phyloP scores from a whole-genome alignment of 768 basidiomycete species.

The Hirschioporus abietinus region DNA sequence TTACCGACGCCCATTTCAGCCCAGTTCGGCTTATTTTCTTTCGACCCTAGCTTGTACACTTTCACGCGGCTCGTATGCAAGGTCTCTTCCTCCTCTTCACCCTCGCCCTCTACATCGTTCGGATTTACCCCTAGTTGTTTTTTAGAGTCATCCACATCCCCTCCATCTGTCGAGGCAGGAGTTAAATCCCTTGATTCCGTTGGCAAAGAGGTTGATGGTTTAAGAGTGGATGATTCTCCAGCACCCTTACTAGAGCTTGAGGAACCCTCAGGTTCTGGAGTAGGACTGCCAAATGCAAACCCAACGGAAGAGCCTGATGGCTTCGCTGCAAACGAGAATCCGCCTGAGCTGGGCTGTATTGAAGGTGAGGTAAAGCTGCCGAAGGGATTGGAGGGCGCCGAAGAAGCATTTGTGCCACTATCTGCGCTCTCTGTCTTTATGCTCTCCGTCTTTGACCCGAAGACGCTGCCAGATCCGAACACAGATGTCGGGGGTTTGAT shows the following conservation, averaged over 20 bases:
- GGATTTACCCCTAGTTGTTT: slow-evolving; percentile 25
- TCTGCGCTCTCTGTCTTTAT: neutral
- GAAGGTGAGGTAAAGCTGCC: slow-evolving; percentile 21
- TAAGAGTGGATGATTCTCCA: neutral
- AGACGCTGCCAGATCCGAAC: slow-evolving; percentile 15
- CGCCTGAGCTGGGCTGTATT: slow-evolving; percentile 16
- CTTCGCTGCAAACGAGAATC: slow-evolving; percentile 29
- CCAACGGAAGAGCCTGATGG: slow-evolving; percentile 60
- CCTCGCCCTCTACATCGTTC: slow-evolving; percentile 72
- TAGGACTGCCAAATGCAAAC: slow-evolving; percentile 47
- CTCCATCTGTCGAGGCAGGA: slow-evolving; percentile 21
- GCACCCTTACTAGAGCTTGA: neutral
- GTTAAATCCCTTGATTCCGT: neutral
- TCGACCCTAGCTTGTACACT: slow-evolving; percentile 54
- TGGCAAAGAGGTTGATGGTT: neutral
- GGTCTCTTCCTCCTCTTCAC: slow-evolving; percentile 78
- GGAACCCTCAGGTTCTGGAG: slow-evolving; percentile 17
- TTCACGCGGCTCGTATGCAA: slow-evolving; percentile 52
- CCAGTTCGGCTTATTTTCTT: slow-evolving; percentile 48
- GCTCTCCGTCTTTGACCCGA: slow-evolving; percentile 7
- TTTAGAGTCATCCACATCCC: slow-evolving; percentile 8
- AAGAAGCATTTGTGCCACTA: slow-evolving; percentile 1
- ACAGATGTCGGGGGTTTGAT: slow-evolving; percentile 16
- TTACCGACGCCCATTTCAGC: slow-evolving; percentile 62
- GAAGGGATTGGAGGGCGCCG: slow-evolving; percentile 21